Evolutionary conservation across 139 green algal species (phyloP).

Genomic region (Pseudopediastrum boryanum): DNA sequence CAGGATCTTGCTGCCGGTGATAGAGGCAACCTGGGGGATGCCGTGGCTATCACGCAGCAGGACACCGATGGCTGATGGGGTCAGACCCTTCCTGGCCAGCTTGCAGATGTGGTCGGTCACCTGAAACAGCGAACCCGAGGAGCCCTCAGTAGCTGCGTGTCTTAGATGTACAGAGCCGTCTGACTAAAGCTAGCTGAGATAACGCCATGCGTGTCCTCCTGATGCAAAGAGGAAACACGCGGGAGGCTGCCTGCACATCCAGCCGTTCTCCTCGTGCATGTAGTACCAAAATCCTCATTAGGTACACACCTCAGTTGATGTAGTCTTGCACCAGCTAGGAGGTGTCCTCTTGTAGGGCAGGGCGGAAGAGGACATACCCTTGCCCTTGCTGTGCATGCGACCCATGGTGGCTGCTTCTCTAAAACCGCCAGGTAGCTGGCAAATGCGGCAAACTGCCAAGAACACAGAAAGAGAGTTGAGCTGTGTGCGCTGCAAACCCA

Average conservation of each 20-base stretch:
- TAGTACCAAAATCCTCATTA: neutral
- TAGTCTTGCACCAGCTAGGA: conserved; percentile 75
- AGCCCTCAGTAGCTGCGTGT: too few species aligned
- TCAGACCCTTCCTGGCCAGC: conserved; percentile 98
- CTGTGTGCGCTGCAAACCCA: neutral
- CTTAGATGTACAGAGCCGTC: too few species aligned
- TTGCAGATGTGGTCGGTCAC: conserved; percentile 93
- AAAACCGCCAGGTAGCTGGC: neutral
- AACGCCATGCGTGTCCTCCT: neutral
- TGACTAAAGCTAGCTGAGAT: too few species aligned
- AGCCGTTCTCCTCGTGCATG: neutral
- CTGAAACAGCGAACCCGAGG: too few species aligned
- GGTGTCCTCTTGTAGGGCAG: conserved; percentile 95
- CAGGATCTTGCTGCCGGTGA: conserved; percentile 97
- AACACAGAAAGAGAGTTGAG: conserved; percentile 1
- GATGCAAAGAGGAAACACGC: neutral
- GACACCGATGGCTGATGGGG: conserved; percentile 97
- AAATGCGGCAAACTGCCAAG: neutral
- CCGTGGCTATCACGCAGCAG: conserved; percentile 95
- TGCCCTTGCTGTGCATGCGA: conserved; percentile 92
- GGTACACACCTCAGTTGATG: conserved; percentile 44
- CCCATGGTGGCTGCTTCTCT: conserved; percentile 79
- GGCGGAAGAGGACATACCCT: conserved; percentile 92
- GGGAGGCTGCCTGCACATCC: neutral
- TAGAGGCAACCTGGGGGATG: conserved; percentile 76